A percentile compares a stretch with the other conserved stretches of the same genome.
These are phyloP conservation scores for Trichocladium uniseriatum DNA, from an alignment of 495 filamentous ascomycete species.

Conservation along the genomic window DNA sequence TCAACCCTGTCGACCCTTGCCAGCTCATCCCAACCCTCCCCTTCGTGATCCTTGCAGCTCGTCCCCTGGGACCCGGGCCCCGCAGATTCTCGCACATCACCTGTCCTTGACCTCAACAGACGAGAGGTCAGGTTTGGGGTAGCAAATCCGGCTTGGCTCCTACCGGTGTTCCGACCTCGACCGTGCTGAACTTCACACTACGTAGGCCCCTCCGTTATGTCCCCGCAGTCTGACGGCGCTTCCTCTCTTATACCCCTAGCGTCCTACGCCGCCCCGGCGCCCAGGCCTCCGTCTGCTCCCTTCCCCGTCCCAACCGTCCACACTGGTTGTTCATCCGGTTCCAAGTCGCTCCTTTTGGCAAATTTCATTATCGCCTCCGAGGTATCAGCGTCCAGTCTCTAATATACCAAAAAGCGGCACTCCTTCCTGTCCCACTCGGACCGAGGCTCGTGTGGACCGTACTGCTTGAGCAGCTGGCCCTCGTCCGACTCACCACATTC, in stretches of 20 bases:
- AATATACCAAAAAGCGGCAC: constrained; percentile 46
- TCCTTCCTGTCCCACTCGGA: constrained; percentile 30
- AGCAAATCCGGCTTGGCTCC: constrained; percentile 43
- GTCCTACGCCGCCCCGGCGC: constrained; percentile 38
- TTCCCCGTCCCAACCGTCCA: constrained; percentile 30
- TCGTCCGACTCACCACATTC: constrained; percentile 37
- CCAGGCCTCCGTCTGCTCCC: constrained; percentile 26
- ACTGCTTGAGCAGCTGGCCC: constrained; percentile 34
- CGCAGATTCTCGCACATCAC: constrained; percentile 38
- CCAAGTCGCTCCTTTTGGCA: constrained; percentile 41
- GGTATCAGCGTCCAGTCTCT: constrained; percentile 44
- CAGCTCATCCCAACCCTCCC: constrained; percentile 28
- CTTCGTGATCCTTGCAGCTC: constrained; percentile 28
- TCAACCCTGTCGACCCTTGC: constrained; percentile 23
- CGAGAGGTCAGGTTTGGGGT: constrained; percentile 41
- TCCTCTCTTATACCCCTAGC: constrained; percentile 41
- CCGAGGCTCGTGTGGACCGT: constrained; percentile 32
- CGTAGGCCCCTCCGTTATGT: constrained; percentile 10
- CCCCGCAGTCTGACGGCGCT: constrained; percentile 28
- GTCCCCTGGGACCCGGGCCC: constrained; percentile 36
- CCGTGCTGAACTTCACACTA: constrained; percentile 34
- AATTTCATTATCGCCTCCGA: constrained; percentile 16
- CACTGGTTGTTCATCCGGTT: constrained; percentile 29
- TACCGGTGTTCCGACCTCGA: constrained; percentile 43
- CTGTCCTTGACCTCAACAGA: constrained; percentile 34